Base-by-base conservation (phyloP, 352 stramenopile genomes). In the Blastocystis sp. region DNA sequence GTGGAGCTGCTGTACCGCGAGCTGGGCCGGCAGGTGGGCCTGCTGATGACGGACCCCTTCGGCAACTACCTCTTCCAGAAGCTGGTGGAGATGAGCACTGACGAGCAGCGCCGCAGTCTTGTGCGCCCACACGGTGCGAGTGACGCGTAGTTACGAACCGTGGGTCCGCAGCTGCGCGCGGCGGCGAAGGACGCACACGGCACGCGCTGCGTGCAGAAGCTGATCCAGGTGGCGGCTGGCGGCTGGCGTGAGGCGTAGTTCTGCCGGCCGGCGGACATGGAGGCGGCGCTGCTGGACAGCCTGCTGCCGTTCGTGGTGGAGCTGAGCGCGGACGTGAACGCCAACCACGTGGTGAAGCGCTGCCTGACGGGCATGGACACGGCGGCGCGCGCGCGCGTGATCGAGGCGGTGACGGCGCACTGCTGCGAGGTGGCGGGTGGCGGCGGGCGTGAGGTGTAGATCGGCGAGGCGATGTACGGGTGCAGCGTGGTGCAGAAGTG, bases 41-140 rank as follows among this genome's bases (percentile, higher is more conserved):
- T 67, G 19, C n/a, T 84, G 34, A 38, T 84, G 60, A 84, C 60
- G 38, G 56, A 84, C 45, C 74, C 45, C 14, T 84, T 56, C 90
- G 96, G 96, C 7, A 99, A 98, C 89, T 99, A 99, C 88, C 90
- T 99, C 9, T 98, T 99, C 90, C 96, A 99, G 91, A 98, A 98
- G 91, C 94, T 99, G 48, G 90, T 98, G 41, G 96, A 98, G 88
- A 94, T 96, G 76, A 95, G 96, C 62, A 94, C 91, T 41, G 91
- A 93, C 3, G 92, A 93, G 59, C 94, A 98, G 89, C 92, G 96
- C 0, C 90, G 97, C 23, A 94, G 93, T 86, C 94, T 98, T 81
- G 92, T 98, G 9, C 28, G 53, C 28, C 0, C 28, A 0, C 28
- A 34, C 0, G 28, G 28, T 0, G 28, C 28, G 3, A 9, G 14